Base-by-base conservation (phyloP, 202 grass and related monocot species). In the Schoenoplectus triqueter region DNA sequence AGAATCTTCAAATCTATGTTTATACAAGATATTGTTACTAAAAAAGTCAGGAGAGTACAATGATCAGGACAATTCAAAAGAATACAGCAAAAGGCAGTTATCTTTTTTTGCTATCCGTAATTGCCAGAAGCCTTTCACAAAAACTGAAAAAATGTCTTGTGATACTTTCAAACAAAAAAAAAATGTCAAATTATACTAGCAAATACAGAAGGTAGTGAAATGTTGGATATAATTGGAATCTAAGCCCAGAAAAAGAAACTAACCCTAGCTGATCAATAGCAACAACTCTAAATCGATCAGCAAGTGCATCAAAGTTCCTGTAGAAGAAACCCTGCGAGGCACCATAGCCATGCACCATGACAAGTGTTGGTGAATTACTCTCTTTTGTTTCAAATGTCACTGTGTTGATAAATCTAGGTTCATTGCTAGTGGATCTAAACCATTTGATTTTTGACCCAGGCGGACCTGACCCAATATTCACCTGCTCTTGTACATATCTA, bases 261-360 rank as follows among this genome's bases (percentile, higher is more conserved):
- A 88, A 95, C 95, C 95, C 95, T 75, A 98, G 89, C 77, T 98
- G 95, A 85, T 98, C 95, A 59, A 98, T 95, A 69, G 95, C 92
- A 51, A 95, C 92, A 74, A 98, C 90, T 82, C 91, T 88, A 88
- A 98, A 98, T 82, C 69, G 93, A 69, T 74, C 86, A 64, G 95
- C 95, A 87, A 98, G 91, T 69, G 90, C 84, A 88, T 98, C 95
- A 90, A 95, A 98, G 85, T 98, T 98, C 55, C 95, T 85, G 69
- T 90, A 98, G 78, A 98, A 98, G 86, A 98, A 98, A 10, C 93
- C 95, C 61, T 98, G 93, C 40, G 95, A 98, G 81, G 95, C 95
- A 66, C 78, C 95, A 64, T 98, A 98, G 50, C 92, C 95, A 91
- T 98, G 95, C 31, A 98, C 93, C 95, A 98, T 95, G 20, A 98